Evolutionary conservation across 257 asterid species (phyloP), one percentile per base, ranked within the genome.

Genomic region (Knoxia roxburghii): DNA sequence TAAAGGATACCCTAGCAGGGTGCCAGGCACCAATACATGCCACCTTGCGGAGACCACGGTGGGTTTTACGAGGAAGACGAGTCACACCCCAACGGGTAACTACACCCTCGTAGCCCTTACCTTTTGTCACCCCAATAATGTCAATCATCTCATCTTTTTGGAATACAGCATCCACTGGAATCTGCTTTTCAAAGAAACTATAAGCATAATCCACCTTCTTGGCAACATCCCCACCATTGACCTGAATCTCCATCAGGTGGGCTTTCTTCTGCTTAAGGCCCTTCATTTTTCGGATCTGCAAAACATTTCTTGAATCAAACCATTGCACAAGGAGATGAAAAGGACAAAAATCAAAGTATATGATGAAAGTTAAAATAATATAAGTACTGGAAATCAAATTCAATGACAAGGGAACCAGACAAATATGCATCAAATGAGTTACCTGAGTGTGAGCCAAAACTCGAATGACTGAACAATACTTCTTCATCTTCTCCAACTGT

Each of bases 1-100:
- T 91, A 75, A 70, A 88, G 72, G 97, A 91, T 62, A 91, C 96
- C 68, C 95, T 82, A 68, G 97, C 95, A 68, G 97, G 96, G 29
- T 88, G 97, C 97, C 97, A 91, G 17, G 95, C 94, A 41, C 97
- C 97, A 81, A 91, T 88, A 85, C 97, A 91, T 11, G 96, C 97
- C 7, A 91, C 97, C 88, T 91, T 91, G 23, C 95, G 93, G 9
- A 91, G 86, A 78, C 94, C 96, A 65, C 96, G 87, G 74, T 88
- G 96, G 67, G 97, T 91, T 60, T 91, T 91, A 20, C 95, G 90
- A 4, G 97, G 97, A 67, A 91, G 96, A 50, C 97, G 91, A 24
- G 97, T 91, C 18, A 91, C 97, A 69, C 97, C 97, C 96, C 97
- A 91, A 76, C 97, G 85, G 21, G 97, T 88, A 0, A 90, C 96